Evolutionary conservation across 352 stramenopile genomes (phyloP).

Genomic region (Phytophthora sansomeana): DNA sequence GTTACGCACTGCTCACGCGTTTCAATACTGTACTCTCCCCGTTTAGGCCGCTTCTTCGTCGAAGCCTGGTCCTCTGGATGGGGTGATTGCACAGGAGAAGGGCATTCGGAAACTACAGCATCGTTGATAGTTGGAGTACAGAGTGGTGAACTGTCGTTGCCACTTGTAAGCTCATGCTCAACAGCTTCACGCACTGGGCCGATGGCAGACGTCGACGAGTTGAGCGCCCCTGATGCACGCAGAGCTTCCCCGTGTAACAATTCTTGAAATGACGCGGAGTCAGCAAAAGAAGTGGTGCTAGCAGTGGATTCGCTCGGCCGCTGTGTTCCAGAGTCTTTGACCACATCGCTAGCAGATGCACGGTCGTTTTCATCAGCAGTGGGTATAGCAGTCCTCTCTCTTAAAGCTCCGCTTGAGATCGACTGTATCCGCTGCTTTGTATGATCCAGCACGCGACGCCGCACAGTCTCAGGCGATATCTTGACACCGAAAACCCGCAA

Average conservation of each 20-base stretch:
- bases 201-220: background rate
- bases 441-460: constrained; percentile 63
- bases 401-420: constrained; percentile 16
- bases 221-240: background rate
- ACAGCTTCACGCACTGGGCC: background rate
- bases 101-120: background rate
- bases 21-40: constrained; percentile 66
- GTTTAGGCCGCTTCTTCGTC: constrained; percentile 39
- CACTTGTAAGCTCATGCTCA: background rate
- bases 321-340: background rate
- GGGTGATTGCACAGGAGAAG: background rate
- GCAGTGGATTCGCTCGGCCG: background rate
- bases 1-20: constrained; percentile 63
- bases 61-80: background rate
- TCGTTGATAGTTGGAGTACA: background rate
- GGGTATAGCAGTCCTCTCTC: constrained; percentile 23
- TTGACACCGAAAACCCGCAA: constrained; percentile 63
- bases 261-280: constrained; percentile 26
- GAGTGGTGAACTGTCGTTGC: background rate
- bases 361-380: background rate
- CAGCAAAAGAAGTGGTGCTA: background rate
- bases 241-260: constrained; percentile 18
- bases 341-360: background rate
- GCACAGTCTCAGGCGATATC: constrained; percentile 68
- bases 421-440: constrained; percentile 44